Evolutionary conservation across 2,329 filamentous ascomycete species (phyloP).

Genomic region (Diaporthe sp.): DNA sequence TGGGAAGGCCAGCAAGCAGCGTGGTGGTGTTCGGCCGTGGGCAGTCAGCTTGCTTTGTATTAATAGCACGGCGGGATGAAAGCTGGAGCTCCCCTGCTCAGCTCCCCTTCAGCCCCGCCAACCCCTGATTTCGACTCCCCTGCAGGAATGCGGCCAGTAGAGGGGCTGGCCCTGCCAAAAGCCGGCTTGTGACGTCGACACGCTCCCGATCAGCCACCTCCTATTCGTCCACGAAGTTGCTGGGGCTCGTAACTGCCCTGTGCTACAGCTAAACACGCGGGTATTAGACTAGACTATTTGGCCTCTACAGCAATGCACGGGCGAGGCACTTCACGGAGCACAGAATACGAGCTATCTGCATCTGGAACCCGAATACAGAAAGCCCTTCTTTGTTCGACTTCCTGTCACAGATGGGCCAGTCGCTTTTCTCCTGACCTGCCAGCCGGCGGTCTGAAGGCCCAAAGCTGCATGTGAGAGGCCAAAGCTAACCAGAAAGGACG

Average conservation of each 20-base stretch:
- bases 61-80: conserved; percentile 34
- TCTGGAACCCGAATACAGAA: not conserved
- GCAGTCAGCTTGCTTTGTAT: conserved; percentile 38
- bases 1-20: conserved; percentile 7
- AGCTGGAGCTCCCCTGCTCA: conserved; percentile 36
- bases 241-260: not conserved
- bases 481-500: not conserved
- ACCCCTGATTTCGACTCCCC: conserved; percentile 30
- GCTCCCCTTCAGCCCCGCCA: conserved; percentile 30
- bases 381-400: conserved; percentile 1
- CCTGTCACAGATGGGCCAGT: not conserved
- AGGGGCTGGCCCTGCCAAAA: conserved; percentile 16
- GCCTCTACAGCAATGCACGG: conserved; percentile 13
- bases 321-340: not conserved
- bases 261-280: not conserved
- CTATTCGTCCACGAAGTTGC: conserved; percentile 32
- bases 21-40: conserved; percentile 18
- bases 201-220: conserved; percentile 30
- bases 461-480: conserved; percentile 10
- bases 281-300: not conserved
- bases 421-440: not conserved
- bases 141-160: conserved; percentile 17
- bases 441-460: not conserved
- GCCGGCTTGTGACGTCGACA: conserved; percentile 37
- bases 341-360: conserved; percentile 22